Evolutionary conservation across 352 stramenopile genomes (phyloP), one percentile per base, ranked within the genome.

Genomic region (Pythium angustatum): DNA sequence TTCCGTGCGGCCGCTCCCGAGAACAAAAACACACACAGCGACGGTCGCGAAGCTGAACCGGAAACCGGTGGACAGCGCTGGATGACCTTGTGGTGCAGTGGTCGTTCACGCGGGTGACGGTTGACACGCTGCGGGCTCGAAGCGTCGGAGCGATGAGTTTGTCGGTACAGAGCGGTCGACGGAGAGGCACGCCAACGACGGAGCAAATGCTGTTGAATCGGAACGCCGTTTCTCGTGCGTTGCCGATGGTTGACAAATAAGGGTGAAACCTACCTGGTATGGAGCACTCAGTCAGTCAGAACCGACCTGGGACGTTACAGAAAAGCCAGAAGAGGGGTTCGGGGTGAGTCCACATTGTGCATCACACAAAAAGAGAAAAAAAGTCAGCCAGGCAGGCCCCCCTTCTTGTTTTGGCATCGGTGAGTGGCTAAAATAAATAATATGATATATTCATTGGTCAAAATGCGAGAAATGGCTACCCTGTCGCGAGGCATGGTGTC

Each of bases 61-160:
- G 15, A 45, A 47, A 47, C 40, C 40, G 36, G 53, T 50, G 12
- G 36, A 22, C 53, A 9, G 34, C 27, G 19, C 36, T 61, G 53
- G 53, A 43, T n/a, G 17, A 12, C 7, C 6, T 11, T 2, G 24
- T 17, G 40, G 10, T 22, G 38, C 12, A 41, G 56, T n/a, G 43
- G 30, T 34, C 21, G 34, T 22, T 43, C 41, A 17, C 24, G 17
- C 22, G 51, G 31, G 45, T 54, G 55, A 28, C 31, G n/a, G 41
- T 54, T 62, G 54, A 52, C 31, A 36, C 34, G 33, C 34, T 34
- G 14, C 34, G 27, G 21, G 2, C 38, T 54, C 50, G 60, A 60
- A 67, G 50, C 51, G 60, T 53, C 51, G 50, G 24, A 36, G 26
- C 36, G 40, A 66, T 66, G 49, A 55, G 40, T 50, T 66, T 28